Percentiles rank a stretch among this genome's conserved stretches.
Conservation (phyloP, 2,329 filamentous ascomycete genomes). For the Verruconis gallopava region DNA sequence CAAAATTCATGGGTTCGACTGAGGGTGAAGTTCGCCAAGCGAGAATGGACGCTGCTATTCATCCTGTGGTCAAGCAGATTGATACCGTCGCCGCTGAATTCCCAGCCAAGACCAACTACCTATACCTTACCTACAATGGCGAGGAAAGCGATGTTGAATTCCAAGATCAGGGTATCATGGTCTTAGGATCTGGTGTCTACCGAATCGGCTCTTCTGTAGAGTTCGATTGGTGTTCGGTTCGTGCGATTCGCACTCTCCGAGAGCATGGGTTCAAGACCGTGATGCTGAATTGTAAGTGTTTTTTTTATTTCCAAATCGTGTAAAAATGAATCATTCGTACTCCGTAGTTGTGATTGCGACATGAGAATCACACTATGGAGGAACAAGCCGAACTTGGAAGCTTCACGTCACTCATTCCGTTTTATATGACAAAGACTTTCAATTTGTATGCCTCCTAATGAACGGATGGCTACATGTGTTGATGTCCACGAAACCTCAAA, state of each 20-base stretch:
- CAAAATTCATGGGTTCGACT: slow-evolving; percentile 88
- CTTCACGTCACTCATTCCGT: too few relatives aligned
- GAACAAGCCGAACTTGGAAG: too few relatives aligned
- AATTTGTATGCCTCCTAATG: too few relatives aligned
- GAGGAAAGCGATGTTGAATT: slow-evolving; percentile 74
- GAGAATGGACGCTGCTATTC: slow-evolving; percentile 74
- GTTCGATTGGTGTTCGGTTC: slow-evolving; percentile 97
- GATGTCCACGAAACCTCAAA: too few relatives aligned
- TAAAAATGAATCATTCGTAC: too few relatives aligned
- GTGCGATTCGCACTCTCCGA: slow-evolving; percentile 81
- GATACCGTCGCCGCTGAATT: slow-evolving; percentile 97
- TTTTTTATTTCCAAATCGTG: slow-evolving; percentile 7
- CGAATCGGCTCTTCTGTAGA: slow-evolving; percentile 95
- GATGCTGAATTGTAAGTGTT: slow-evolving; percentile 57
- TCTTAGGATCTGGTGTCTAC: slow-evolving; percentile 90
- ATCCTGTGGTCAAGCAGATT: slow-evolving; percentile 91
- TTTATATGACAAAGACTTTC: too few relatives aligned
- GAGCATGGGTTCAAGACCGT: slow-evolving; percentile 81
- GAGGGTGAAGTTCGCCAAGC: slow-evolving; percentile 78
- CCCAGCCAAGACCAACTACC: slow-evolving; percentile 86
- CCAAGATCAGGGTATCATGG: slow-evolving; percentile 87
- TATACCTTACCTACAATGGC: slow-evolving; percentile 93
- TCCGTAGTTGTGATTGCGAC: too few relatives aligned
- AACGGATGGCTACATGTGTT: too few relatives aligned
- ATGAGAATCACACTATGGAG: too few relatives aligned